Conservation (phyloP, 2,329 filamentous ascomycete species). For the Diaporthe ampelina region DNA sequence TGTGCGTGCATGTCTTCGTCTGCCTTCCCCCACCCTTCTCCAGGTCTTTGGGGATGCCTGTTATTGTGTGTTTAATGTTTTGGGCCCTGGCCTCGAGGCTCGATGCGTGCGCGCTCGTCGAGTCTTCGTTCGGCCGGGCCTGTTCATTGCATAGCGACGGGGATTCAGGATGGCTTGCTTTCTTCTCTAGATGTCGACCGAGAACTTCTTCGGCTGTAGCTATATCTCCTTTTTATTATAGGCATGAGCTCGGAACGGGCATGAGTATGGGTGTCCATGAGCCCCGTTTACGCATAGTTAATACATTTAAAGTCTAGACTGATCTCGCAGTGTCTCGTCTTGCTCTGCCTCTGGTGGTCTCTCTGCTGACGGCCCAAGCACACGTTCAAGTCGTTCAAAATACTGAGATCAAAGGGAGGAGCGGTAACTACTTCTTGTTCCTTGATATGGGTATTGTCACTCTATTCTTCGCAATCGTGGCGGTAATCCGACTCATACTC, state of each 20-base stretch:
- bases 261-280: background rate
- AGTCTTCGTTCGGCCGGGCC: background rate
- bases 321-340: background rate
- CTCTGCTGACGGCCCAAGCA: no score
- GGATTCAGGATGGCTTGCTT: conserved; percentile 17
- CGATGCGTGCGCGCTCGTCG: background rate
- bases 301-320: conserved; percentile 28
- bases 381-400: background rate
- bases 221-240: conserved; percentile 6
- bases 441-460: no score
- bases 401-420: no score
- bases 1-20: background rate
- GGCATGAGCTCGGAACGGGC: conserved; percentile 16
- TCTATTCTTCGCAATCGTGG: no score
- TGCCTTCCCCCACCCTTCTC: background rate
- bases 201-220: conserved; percentile 14
- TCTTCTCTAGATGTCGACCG: conserved; percentile 17
- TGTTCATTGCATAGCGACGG: conserved; percentile 36
- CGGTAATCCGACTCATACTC: no score
- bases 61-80: conserved; percentile 27
- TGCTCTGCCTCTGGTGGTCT: background rate
- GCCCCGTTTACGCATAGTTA: conserved; percentile 11
- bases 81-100: background rate
- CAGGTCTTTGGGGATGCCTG: conserved; percentile 12
- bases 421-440: background rate